Evolutionary conservation across 371 early-diverging fungal species (phyloP), one percentile per base, ranked within the genome.

Genomic region (Catenaria anguillulae): DNA sequence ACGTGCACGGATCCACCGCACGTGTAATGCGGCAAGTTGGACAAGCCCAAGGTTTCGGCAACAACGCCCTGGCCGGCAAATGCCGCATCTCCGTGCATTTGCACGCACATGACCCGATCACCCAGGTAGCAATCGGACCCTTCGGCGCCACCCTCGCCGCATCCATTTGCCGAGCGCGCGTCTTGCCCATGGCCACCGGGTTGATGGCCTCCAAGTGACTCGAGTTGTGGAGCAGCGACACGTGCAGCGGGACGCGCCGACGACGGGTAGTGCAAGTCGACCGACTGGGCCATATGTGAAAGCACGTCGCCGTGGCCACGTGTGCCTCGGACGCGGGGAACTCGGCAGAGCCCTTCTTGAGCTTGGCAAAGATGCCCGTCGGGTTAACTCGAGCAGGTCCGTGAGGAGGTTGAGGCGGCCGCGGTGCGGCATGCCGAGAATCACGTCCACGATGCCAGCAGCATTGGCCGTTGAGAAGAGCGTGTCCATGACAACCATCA

Each of bases 341-440:
- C 68, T 96, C 95, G 26, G 88, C 70, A 66, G 88, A 83, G 29
- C 95, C 95, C 10, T 17, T 5, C 64, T 87, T 87, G 68, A 97
- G 79, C 75, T 97, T 94, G 71, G 84, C 81, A 74, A 95, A 97
- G 55, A 95, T 72, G 10, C 84, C 83, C n/a, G 76, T 77, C 15
- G 87, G 84, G 43, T 84, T 76, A 82, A 88, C 68, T 87, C 70
- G 59, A 95, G 71, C 34, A 94, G 71, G 70, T 89, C 90, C 21
- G 89, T 83, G 42, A 94, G 74, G 17, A 97, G 70, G 69, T 97
- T 97, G 54, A 97, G 78, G 58, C 97, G 82, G 36, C 97, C 97
- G 61, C 97, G 88, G 73, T 97, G 97, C 13, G 97, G 93, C 96
- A 95, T 95, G 55, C 97, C 86, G 52, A 96, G 63, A 12, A 95